Percentiles rank a stretch among this genome's conserved stretches.
Conservation (phyloP, 1,284 basidiomycete species). For the Neolentinus lepideus region DNA sequence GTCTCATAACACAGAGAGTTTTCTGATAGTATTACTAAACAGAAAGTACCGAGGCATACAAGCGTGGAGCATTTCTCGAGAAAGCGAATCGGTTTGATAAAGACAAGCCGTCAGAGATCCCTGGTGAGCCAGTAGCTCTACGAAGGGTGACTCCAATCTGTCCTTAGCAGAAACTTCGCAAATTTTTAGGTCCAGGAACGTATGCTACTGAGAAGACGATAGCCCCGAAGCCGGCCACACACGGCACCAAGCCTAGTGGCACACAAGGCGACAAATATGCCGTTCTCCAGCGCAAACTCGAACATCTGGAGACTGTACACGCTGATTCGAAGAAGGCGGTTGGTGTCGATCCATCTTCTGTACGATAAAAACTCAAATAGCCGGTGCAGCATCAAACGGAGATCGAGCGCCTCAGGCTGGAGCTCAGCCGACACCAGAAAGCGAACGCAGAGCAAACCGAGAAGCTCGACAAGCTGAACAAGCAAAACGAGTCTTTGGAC, state of each 20-base stretch:
- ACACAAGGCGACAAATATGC: slow-evolving; percentile 38
- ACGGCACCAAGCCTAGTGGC: background rate
- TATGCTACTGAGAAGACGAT: background rate
- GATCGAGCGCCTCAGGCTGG: slow-evolving; percentile 49
- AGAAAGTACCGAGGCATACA: slow-evolving; percentile 32
- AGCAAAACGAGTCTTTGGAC: slow-evolving; percentile 49
- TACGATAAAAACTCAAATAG: slow-evolving; percentile 1
- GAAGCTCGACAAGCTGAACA: slow-evolving; percentile 53
- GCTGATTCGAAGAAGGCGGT: slow-evolving; percentile 61
- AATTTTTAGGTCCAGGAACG: background rate
- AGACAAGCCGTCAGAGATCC: slow-evolving; percentile 30
- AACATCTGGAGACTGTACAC: slow-evolving; percentile 59
- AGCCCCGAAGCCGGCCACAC: background rate
- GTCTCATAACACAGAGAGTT: background rate
- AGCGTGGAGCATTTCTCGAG: slow-evolving; percentile 48
- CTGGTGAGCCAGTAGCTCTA: slow-evolving; percentile 38
- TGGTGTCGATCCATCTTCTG: slow-evolving; percentile 16
- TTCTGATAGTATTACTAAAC: background rate
- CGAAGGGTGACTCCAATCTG: too few relatives aligned
- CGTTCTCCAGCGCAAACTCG: slow-evolving; percentile 53
- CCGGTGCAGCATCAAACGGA: slow-evolving; percentile 46
- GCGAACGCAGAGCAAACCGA: slow-evolving; percentile 44
- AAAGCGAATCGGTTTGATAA: slow-evolving; percentile 42
- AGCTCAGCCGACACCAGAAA: slow-evolving; percentile 44
- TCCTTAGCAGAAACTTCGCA: too few relatives aligned